Evolutionary conservation across 768 basidiomycete genomes (phyloP).

Genomic region (Xerocomellus dryophilus): DNA sequence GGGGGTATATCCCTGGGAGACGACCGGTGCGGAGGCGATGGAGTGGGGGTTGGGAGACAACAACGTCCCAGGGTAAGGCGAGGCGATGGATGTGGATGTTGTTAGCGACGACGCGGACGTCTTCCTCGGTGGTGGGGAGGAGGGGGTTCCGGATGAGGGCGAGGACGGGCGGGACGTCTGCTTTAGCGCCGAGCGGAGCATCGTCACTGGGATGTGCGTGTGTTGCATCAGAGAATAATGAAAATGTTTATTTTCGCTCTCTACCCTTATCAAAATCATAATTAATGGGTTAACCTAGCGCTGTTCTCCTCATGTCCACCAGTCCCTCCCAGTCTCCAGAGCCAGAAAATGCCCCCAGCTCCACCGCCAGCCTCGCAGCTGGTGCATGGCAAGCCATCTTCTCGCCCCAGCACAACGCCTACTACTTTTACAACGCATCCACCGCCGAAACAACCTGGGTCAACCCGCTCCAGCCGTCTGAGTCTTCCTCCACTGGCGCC

Average conservation of each 20-base stretch:
- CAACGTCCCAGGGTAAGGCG: conserved; percentile 10
- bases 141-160: conserved; percentile 9
- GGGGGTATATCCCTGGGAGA: conserved; percentile 34
- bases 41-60: conserved; percentile 19
- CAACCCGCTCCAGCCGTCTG: conserved; percentile 59
- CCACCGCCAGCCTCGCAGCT: conserved; percentile 22
- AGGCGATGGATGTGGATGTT: conserved; percentile 22
- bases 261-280: background rate
- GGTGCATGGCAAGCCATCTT: conserved; percentile 78
- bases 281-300: background rate
- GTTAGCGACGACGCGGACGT: conserved; percentile 18
- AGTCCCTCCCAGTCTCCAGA: too few species aligned
- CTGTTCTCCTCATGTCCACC: conserved; percentile 2
- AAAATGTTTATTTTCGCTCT: conserved; percentile 8
- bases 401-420: conserved; percentile 72
- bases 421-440: conserved; percentile 78
- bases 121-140: conserved; percentile 27
- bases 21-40: conserved; percentile 16
- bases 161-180: conserved; percentile 33
- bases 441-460: conserved; percentile 83
- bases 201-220: conserved; percentile 9
- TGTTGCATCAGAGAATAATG: conserved; percentile 2
- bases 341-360: too few species aligned
- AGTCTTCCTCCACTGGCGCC: conserved; percentile 16
- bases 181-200: conserved; percentile 57